These are phyloP conservation scores for Colletotrichum siamense DNA, from an alignment of 2,329 filamentous ascomycete species.

Conservation along the genomic window DNA sequence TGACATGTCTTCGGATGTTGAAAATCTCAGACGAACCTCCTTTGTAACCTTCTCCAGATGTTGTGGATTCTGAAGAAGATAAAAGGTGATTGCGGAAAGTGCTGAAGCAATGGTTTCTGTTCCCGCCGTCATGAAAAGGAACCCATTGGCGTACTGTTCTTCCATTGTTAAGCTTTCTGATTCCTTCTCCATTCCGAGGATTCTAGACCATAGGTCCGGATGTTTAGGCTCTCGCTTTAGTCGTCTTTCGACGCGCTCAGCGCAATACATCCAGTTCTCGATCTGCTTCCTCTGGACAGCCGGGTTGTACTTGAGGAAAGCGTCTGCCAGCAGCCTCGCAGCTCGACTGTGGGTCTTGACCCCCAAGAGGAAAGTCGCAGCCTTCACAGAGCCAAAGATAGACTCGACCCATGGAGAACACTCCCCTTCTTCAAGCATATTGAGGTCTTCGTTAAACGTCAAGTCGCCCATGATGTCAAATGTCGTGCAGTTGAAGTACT, in stretches of 20 bases:
- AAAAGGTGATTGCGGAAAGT: background rate
- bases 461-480: background rate
- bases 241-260: background rate
- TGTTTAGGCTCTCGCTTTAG: background rate
- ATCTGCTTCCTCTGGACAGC: background rate
- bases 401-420: conserved; percentile 5
- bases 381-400: conserved; percentile 1
- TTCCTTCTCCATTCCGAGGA: background rate
- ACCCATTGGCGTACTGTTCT: background rate
- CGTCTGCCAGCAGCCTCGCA: background rate
- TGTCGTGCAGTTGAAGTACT: background rate
- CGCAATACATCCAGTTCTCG: background rate
- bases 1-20: background rate
- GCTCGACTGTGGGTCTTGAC: background rate
- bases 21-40: background rate
- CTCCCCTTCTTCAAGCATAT: background rate
- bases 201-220: conserved; percentile 1
- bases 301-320: background rate
- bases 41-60: conserved; percentile 5
- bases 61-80: background rate
- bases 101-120: conserved; percentile 2
- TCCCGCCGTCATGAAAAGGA: conserved; percentile 5
- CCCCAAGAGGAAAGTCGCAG: background rate
- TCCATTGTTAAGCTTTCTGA: background rate
- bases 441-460: background rate